Base-by-base conservation (phyloP, 306 rosid genomes). In the Erythrophleum fordii region DNA sequence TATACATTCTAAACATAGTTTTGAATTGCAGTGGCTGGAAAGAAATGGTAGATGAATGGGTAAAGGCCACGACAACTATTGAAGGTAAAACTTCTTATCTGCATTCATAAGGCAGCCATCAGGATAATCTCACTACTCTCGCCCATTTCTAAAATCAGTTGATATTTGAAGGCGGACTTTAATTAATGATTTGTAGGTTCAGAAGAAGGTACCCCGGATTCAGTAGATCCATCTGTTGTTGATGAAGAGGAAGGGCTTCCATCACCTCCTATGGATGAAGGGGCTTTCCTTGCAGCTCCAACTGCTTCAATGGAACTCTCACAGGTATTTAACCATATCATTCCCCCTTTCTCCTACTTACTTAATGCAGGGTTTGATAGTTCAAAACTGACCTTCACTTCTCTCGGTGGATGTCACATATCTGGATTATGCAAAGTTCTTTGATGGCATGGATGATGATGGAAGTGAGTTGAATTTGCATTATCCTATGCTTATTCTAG, bases 401-500 rank as follows among this genome's bases (percentile, higher is more conserved):
- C 78, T 52, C 82, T 83, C 74, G 72, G 83, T 84, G 82, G 72
- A 44, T 64, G 82, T 66, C 81, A 44, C 35, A 14, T 76, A 67
- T 76, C 72, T 78, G 70, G 83, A 80, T 42, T 48, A 37, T 66
- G 80, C 49, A 82, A 78, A 94, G 99, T 93, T 95, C 91, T 95
- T 95, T 28, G 99, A 93, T 81, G 99, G 98, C 89, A 92, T 95
- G 92, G 99, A 95, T 70, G 99, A 95, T 64, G 80, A 84, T 66
- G 98, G 97, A 93, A 95, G 98, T 94, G 90, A 94, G 98, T 94
- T 84, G 75, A 83, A 73, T 80, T 84, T 52, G 20, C 81, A 48
- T 81, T 73, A 48, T 66, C 84, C 81, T 78, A 55, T 86, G 86
- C 79, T 80, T 88, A 59, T 79, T 77, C 61, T 76, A n/a, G 52